phyloP scores from a whole-genome alignment of 164 flowering plant genomes.

The Akebia trifoliata region DNA sequence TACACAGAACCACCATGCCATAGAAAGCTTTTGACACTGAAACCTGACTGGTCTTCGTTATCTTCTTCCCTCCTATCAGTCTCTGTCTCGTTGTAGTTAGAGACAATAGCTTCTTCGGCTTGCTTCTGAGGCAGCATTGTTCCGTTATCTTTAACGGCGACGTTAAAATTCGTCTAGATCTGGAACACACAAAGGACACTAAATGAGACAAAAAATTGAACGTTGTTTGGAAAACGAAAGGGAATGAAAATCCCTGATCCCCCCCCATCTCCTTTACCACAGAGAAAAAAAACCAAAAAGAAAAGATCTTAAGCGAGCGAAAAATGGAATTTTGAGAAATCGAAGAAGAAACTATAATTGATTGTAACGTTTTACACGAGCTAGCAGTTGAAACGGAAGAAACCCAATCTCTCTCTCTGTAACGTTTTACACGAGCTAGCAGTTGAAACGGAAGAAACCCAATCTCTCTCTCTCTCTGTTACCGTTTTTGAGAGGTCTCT shows the following conservation, averaged over 20 bases:
- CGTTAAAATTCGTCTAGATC: slow-evolving; percentile 36
- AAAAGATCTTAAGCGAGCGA: background rate
- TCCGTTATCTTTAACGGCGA: slow-evolving; percentile 8
- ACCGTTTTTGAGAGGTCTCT: too few relatives aligned
- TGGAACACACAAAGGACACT: slow-evolving; percentile 40
- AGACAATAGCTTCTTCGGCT: slow-evolving; percentile 80
- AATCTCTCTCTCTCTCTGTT: too few relatives aligned
- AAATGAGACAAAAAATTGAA: slow-evolving; percentile 48
- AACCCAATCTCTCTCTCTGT: too few relatives aligned
- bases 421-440: too few relatives aligned
- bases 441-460: too few relatives aligned
- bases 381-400: too few relatives aligned
- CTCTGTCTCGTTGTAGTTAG: slow-evolving; percentile 49
- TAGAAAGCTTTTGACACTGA: slow-evolving; percentile 51
- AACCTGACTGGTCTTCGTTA: slow-evolving; percentile 28
- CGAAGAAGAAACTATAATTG: too few relatives aligned
- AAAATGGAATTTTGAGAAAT: background rate
- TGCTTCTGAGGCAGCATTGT: slow-evolving; percentile 68
- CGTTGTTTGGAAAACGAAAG: slow-evolving; percentile 29
- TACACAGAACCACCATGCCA: slow-evolving; percentile 93
- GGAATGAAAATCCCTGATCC: slow-evolving; percentile 30
- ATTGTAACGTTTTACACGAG: too few relatives aligned
- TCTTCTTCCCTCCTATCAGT: slow-evolving; percentile 31
- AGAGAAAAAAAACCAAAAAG: background rate
- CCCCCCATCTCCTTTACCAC: background rate